Conservation (phyloP, 768 basidiomycete species). For the Trametes coccinea region DNA sequence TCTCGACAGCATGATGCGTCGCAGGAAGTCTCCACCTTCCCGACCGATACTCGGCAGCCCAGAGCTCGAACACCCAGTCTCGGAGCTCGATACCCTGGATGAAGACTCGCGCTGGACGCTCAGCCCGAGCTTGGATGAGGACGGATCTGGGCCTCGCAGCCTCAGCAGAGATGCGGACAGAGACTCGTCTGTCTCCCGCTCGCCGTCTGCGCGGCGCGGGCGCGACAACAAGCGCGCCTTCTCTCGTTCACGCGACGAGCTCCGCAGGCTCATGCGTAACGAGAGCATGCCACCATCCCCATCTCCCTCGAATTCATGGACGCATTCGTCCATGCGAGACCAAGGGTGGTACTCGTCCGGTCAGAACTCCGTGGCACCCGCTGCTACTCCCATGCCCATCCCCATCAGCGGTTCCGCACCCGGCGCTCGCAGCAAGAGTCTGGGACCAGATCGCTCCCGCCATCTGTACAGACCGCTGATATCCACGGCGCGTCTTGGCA, state of each 20-base stretch:
- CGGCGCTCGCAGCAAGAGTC: slow-evolving; percentile 13
- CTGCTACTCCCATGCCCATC: slow-evolving; percentile 22
- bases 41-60: slow-evolving; percentile 3
- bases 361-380: slow-evolving; percentile 1
- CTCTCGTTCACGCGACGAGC: slow-evolving; percentile 13
- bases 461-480: slow-evolving; percentile 1
- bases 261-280: slow-evolving; percentile 15
- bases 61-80: slow-evolving; percentile 12
- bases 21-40: slow-evolving; percentile 20
- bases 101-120: slow-evolving; percentile 16
- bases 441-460: slow-evolving; percentile 9
- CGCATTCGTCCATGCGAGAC: slow-evolving; percentile 1
- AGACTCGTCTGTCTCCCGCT: slow-evolving; percentile 5
- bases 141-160: not conserved
- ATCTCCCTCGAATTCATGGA: slow-evolving; percentile 18
- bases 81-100: slow-evolving; percentile 14
- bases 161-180: not conserved
- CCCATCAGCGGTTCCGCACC: not conserved
- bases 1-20: slow-evolving; percentile 16
- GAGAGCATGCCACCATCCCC: slow-evolving; percentile 29
- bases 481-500: not conserved
- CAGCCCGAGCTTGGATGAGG: slow-evolving; percentile 4
- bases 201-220: slow-evolving; percentile 15
- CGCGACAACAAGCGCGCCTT: slow-evolving; percentile 5
- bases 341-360: slow-evolving; percentile 5